Base-by-base conservation (phyloP, 371 early-diverging fungal species). In the Dinochytrium kinnereticum region DNA sequence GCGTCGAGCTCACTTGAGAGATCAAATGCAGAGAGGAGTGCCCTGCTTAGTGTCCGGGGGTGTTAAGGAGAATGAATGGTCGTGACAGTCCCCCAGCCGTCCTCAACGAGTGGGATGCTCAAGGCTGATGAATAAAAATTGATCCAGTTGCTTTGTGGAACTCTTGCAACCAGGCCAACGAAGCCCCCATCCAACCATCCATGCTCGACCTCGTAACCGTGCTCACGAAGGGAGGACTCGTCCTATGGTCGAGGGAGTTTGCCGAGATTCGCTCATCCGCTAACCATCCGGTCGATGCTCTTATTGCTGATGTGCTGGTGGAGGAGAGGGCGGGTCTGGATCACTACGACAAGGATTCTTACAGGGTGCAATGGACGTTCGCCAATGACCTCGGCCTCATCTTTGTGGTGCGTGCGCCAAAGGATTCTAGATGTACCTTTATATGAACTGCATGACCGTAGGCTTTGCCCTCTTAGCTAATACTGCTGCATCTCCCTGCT, bases 201-300 rank as follows among this genome's bases (percentile, higher is more conserved):
- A 95, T 95, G 96, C 87, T 95, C 28, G 96, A 95, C 78, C 80
- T 86, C 26, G 91, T 93, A 66, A 86, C 90, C 0, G 86, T 94
- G 44, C 81, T 93, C 7, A 93, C 94, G 3, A 91, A 90, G 73
- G 93, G 94, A 33, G 96, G 96, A 30, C 82, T 92, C 59, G 91
- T 95, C 2, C 85, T 95, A 36, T 95, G 92, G 93, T 84, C 90
- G 64, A 91, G 90, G 71, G 72, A 51, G 1, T 77, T 72, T 61
- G 37, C 39, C 39, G 79, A 88, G 10, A 91, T 90, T 70, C 75
- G 89, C 0, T 84, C 88, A 3, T 59, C 91, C 98, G 77, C 82
- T 98, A 72, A 86, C 89, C 77, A 89, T 0, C 93, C 95, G 31
- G 86, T 95, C 61, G 88, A 94, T 78, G 82, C 84, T 19, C 85